Conservation (phyloP, 345 rosid species). For the Heritiera littoralis region DNA sequence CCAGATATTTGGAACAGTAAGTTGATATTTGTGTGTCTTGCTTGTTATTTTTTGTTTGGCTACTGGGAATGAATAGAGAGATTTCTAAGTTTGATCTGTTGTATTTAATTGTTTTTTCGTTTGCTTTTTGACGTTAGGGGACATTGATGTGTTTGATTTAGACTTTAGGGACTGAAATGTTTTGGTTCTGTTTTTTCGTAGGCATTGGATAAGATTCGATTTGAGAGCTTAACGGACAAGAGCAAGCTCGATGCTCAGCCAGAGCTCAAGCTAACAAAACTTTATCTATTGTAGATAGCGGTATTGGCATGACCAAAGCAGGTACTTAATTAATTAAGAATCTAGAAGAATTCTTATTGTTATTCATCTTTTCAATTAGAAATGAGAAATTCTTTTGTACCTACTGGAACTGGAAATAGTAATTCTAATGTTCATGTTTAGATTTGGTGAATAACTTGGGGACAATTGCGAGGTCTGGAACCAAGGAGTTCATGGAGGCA, state of each 20-base stretch:
- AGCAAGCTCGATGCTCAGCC: slow-evolving; percentile 35
- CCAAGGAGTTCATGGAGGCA: slow-evolving; percentile 28
- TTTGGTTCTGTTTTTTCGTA: background rate
- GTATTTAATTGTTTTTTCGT: background rate
- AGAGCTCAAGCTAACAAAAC: slow-evolving; percentile 38
- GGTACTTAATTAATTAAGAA: slow-evolving; percentile 17
- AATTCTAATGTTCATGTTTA: background rate
- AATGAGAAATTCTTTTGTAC: background rate
- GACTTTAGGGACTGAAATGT: background rate
- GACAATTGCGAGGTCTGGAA: slow-evolving; percentile 27
- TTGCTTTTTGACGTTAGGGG: background rate
- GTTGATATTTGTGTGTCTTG: background rate
- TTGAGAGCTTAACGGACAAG: slow-evolving; percentile 37
- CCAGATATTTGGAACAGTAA: background rate
- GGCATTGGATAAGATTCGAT: slow-evolving; percentile 46
- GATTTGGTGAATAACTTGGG: slow-evolving; percentile 25
- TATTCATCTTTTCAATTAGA: background rate
- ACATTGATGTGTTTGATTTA: background rate
- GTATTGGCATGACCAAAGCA: slow-evolving; percentile 47
- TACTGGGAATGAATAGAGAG: background rate
- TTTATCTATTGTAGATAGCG: slow-evolving; percentile 42
- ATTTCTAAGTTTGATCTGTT: background rate
- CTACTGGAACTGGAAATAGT: background rate
- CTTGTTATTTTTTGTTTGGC: background rate
- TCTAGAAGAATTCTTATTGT: background rate